Conservation (phyloP, 2,329 filamentous ascomycete species). For the Zymoseptoria passerinii region DNA sequence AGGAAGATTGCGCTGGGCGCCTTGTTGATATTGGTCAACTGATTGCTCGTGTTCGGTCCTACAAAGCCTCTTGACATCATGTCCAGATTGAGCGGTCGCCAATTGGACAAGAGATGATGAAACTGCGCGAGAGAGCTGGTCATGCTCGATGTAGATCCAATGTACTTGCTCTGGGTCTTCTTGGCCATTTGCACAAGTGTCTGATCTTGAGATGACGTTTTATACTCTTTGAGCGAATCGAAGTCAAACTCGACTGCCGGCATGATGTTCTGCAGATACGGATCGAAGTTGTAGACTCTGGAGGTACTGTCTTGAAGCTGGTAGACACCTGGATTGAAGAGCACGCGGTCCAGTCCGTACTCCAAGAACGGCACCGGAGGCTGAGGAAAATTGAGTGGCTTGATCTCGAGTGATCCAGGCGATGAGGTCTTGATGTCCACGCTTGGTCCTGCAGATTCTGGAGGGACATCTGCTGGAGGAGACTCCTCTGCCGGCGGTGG, state of each 20-base stretch:
- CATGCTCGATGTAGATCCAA: conserved; percentile 96
- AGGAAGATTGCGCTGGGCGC: conserved; percentile 75
- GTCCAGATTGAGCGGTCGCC: conserved; percentile 61
- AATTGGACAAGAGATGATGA: conserved; percentile 80
- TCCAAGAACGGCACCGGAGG: conserved; percentile 54
- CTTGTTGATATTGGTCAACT: conserved; percentile 64
- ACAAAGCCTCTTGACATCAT: conserved; percentile 61
- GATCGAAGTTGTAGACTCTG: conserved; percentile 91
- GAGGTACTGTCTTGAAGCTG: conserved; percentile 82
- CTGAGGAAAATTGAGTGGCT: conserved; percentile 37
- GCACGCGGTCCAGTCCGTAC: conserved; percentile 74
- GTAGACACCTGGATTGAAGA: conserved; percentile 93
- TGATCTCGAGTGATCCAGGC: conserved; percentile 27
- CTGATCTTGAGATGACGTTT: conserved; percentile 81
- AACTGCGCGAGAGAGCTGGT: conserved; percentile 80
- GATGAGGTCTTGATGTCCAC: conserved; percentile 8
- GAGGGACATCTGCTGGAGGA: neutral
- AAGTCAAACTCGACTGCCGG: conserved; percentile 90
- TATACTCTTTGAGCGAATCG: conserved; percentile 71
- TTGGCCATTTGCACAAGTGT: conserved; percentile 61
- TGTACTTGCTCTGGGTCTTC: conserved; percentile 65
- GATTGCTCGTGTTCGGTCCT: conserved; percentile 43
- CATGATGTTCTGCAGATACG: conserved; percentile 89
- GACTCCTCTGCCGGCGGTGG: neutral
- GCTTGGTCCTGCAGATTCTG: neutral